Base-by-base conservation (phyloP, 2,329 filamentous ascomycete genomes). In the Colletotrichum brevisporum region DNA sequence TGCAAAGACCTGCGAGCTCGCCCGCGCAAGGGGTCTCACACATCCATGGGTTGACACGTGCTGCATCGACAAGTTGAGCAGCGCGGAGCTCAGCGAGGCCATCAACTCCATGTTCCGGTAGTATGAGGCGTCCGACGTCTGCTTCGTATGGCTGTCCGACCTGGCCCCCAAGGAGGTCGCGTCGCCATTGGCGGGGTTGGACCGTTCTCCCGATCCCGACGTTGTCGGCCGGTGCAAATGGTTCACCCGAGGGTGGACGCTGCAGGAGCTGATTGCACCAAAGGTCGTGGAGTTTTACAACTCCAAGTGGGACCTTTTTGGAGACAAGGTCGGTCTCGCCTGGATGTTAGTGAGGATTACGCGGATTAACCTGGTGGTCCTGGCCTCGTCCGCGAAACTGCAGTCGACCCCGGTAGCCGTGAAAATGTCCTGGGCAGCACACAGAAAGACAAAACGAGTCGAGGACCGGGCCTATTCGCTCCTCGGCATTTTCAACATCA, bases 361-460 rank as follows among this genome's bases (percentile, higher is more conserved):
- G 6, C 27, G 26, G 9, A 54, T 50, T 9, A 13, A 9, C 2
- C 47, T 9, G 9, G 24, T 24, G 13, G 55, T 66, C 9, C 12
- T 52, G 26, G 31, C 47, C 3, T 18, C 24, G 8, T 31, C 48
- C n/a, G n/a, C 16, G 41, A 47, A 39, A 3, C 24, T 59, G 39
- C 3, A 24, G 6, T 41, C 15, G 6, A 59, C 18, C 13, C 54
- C 48, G 1, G 27, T 27, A 4, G 43, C 54, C 1, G 55, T 54
- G 1, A 73, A 74, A 59, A 78, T 77, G 75, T 75, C 72, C 5
- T 78, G 76, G 76, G 74, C 73, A 47, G 70, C 75, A 2, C 62
- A 56, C 4, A 62, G 75, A 16, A 9, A 69, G 45, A 75, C 72
- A 6, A 76, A 67, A 1, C 53, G 72, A 4, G 4, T 54, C 56